Percentiles rank a stretch among this genome's conserved stretches.
Conservation (phyloP, 257 asterid species). For the Craterostigma plantagineum region DNA sequence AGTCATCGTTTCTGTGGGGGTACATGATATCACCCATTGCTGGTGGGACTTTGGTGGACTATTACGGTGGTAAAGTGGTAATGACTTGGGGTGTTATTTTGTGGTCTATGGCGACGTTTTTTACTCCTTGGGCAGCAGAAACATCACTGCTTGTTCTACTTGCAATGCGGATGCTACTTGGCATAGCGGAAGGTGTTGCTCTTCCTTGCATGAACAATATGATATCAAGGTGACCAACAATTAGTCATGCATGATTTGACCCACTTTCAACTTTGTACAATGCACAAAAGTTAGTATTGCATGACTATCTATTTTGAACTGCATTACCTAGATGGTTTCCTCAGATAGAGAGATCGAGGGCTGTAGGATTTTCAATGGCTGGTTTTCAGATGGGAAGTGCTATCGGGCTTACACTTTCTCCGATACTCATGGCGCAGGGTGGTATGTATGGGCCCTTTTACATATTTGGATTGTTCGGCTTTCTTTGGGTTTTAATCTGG, state of each 20-base stretch:
- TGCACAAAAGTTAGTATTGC: neutral
- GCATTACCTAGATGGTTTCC: conserved; percentile 99
- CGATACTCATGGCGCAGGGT: conserved; percentile 83
- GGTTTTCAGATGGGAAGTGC: conserved; percentile 99
- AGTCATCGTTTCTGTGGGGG: conserved; percentile 99
- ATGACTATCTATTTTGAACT: neutral
- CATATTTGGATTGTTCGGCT: conserved; percentile 75
- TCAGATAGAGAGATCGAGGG: conserved; percentile 80
- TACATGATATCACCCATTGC: conserved; percentile 94
- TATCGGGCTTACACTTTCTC: conserved; percentile 87
- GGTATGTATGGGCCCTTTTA: conserved; percentile 92
- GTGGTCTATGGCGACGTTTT: conserved; percentile 95
- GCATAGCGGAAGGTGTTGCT: conserved; percentile 95
- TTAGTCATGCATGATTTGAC: neutral
- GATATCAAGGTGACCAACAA: conserved; percentile 49
- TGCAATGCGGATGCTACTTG: conserved; percentile 71
- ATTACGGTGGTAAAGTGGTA: conserved; percentile 82
- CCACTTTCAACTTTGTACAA: too few species aligned
- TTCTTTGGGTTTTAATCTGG: conserved; percentile 94
- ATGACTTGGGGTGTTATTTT: conserved; percentile 97
- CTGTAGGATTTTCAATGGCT: conserved; percentile 99
- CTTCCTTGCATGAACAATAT: conserved; percentile 99
- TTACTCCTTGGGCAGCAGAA: conserved; percentile 95
- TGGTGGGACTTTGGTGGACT: conserved; percentile 84
- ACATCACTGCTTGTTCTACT: conserved; percentile 49